Conservation (phyloP, 176 grass and related monocot genomes). For the Rhynchospora breviuscula region DNA sequence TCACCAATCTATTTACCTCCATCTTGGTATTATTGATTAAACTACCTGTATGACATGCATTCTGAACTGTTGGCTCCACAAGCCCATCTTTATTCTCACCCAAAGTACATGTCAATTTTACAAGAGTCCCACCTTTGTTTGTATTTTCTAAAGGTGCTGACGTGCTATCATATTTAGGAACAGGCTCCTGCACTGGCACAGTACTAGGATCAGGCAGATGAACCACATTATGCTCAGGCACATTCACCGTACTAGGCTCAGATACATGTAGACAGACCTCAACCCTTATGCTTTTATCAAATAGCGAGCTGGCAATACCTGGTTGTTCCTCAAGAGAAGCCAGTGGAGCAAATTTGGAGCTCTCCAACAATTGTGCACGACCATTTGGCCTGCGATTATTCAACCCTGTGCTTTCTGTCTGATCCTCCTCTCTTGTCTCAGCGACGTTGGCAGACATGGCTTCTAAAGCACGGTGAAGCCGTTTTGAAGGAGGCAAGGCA, state of each 20-base stretch:
- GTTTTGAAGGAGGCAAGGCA: conserved; percentile 97
- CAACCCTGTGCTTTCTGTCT: conserved; percentile 30
- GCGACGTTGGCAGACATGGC: conserved; percentile 92
- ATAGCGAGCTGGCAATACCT: conserved; percentile 7
- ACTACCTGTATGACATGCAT: neutral
- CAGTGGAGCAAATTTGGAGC: neutral
- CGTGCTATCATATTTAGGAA: conserved; percentile 26
- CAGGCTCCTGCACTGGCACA: neutral
- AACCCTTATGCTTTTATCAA: conserved; percentile 28
- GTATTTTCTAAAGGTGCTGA: conserved; percentile 28
- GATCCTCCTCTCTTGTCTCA: conserved; percentile 36
- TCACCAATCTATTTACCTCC: neutral
- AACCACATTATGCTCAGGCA: neutral
- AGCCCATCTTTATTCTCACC: conserved; percentile 31
- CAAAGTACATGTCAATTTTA: conserved; percentile 25
- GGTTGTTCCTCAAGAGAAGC: neutral
- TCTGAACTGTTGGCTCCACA: conserved; percentile 11
- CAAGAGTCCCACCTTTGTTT: conserved; percentile 26
- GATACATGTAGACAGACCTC: neutral
- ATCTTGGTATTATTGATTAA: neutral
- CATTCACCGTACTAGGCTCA: neutral
- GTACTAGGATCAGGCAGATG: neutral
- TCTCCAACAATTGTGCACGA: conserved; percentile 6
- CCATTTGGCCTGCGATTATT: conserved; percentile 29
- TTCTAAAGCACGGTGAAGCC: conserved; percentile 90